Percentiles rank a stretch among this genome's conserved stretches.
Conservation (phyloP, 208 protist genomes). For the Acanthamoeba culbertsoni region DNA sequence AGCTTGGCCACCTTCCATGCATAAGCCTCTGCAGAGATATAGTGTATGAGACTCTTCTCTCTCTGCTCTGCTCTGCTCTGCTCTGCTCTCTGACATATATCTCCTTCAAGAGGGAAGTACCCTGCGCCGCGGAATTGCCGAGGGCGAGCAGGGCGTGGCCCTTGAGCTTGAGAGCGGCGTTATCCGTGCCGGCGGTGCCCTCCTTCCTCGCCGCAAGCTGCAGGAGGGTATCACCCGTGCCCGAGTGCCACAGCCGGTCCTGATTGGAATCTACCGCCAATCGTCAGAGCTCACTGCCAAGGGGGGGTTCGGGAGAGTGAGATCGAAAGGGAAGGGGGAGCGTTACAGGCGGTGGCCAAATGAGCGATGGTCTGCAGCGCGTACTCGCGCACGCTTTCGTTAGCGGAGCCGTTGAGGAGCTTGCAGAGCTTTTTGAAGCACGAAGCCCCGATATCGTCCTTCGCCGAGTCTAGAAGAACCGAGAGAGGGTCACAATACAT, state of each 20-base stretch:
- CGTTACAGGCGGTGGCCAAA: not conserved
- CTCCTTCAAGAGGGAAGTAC: no score
- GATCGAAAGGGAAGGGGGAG: not conserved
- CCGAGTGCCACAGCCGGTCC: not conserved
- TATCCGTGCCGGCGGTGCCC: not conserved
- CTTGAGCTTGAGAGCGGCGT: not conserved
- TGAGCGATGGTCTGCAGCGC: conserved; percentile 13
- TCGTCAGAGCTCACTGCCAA: not conserved
- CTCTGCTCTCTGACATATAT: no score
- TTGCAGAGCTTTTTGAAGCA: conserved; percentile 39
- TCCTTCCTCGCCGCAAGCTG: not conserved
- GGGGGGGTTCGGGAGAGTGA: not conserved
- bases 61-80: no score
- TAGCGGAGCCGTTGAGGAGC: not conserved
- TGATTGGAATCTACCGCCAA: no score
- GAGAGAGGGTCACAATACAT: not conserved
- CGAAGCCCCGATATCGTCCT: conserved; percentile 12
- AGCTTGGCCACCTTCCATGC: not conserved
- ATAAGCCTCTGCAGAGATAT: conserved; percentile 27
- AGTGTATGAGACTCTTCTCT: no score
- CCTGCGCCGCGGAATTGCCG: not conserved
- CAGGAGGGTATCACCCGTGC: not conserved
- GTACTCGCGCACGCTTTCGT: conserved; percentile 28
- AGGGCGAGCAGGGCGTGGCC: not conserved
- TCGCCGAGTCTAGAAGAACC: not conserved